These are phyloP conservation scores for Umbelopsis isabellina DNA, from an alignment of 192 early-diverging fungal species.

Conservation along the genomic window DNA sequence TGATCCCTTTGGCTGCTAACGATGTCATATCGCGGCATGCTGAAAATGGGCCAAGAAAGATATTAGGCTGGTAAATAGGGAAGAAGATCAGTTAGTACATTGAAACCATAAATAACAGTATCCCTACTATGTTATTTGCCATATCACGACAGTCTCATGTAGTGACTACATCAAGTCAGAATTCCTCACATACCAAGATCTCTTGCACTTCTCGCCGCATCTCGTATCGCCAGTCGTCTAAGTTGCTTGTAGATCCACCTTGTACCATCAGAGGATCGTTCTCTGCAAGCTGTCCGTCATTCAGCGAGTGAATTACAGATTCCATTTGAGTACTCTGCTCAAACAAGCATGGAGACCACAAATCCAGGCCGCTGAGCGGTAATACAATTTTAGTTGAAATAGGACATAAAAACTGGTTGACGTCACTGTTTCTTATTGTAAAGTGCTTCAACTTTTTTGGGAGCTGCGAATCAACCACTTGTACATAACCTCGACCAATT, in stretches of 20 bases:
- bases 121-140: too few species aligned
- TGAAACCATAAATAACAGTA: not conserved
- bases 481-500: conserved; percentile 19
- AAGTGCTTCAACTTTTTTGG: not conserved
- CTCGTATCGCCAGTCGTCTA: conserved; percentile 68
- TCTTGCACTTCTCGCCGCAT: conserved; percentile 85
- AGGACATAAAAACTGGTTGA: not conserved
- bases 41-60: conserved; percentile 83
- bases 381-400: too few species aligned
- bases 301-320: not conserved
- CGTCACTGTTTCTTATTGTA: conserved; percentile 15
- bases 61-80: conserved; percentile 40
- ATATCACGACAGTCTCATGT: too few species aligned
- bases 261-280: conserved; percentile 9
- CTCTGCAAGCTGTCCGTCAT: not conserved
- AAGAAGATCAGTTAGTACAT: not conserved
- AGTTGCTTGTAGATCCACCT: not conserved
- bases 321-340: conserved; percentile 16
- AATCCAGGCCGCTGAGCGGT: not conserved
- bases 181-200: conserved; percentile 50
- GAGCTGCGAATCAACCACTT: not conserved
- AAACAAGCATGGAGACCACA: not conserved
- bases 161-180: not conserved
- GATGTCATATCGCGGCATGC: conserved; percentile 61
- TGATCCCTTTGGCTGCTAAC: conserved; percentile 61